These are phyloP conservation scores for Passiflora organensis DNA, from an alignment of 345 rosid genomes.

Conservation along the genomic window DNA sequence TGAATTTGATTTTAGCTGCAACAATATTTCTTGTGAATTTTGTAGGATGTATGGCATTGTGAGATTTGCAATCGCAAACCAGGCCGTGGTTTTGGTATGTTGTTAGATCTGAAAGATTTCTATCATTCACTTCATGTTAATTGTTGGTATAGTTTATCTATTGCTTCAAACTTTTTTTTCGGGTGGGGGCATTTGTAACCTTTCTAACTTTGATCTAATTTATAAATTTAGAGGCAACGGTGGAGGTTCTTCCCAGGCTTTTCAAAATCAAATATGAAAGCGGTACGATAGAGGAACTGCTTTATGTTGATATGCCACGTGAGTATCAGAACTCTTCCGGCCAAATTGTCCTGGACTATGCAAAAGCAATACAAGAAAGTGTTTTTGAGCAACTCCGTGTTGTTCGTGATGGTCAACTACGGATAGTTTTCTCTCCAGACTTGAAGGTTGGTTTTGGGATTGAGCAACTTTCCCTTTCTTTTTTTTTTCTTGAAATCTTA, in stretches of 20 bases:
- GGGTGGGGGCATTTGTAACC: background rate
- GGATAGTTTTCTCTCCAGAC: slow-evolving; percentile 89
- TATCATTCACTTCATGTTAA: background rate
- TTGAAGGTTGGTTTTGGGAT: slow-evolving; percentile 54
- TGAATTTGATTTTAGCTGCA: background rate
- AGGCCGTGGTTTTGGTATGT: slow-evolving; percentile 97
- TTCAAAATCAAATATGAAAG: slow-evolving; percentile 97
- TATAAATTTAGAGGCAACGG: slow-evolving; percentile 71
- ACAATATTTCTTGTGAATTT: slow-evolving; percentile 16
- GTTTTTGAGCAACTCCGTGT: slow-evolving; percentile 98
- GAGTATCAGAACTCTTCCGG: slow-evolving; percentile 86
- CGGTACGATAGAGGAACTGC: slow-evolving; percentile 93
- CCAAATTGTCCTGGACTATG: slow-evolving; percentile 93
- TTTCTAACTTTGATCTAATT: slow-evolving; percentile 13
- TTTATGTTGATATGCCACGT: slow-evolving; percentile 96
- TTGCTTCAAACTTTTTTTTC: background rate
- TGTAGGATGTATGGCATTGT: slow-evolving; percentile 98
- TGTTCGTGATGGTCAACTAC: slow-evolving; percentile 97
- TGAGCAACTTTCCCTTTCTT: background rate
- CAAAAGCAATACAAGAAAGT: slow-evolving; percentile 98
- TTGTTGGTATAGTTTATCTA: background rate
- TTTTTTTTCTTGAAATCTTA: background rate
- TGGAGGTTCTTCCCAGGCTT: slow-evolving; percentile 97
- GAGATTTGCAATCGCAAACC: slow-evolving; percentile 96
- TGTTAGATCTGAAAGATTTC: background rate